Base-by-base conservation (phyloP, 176 grass and related monocot species). In the Triticum monococcum region DNA sequence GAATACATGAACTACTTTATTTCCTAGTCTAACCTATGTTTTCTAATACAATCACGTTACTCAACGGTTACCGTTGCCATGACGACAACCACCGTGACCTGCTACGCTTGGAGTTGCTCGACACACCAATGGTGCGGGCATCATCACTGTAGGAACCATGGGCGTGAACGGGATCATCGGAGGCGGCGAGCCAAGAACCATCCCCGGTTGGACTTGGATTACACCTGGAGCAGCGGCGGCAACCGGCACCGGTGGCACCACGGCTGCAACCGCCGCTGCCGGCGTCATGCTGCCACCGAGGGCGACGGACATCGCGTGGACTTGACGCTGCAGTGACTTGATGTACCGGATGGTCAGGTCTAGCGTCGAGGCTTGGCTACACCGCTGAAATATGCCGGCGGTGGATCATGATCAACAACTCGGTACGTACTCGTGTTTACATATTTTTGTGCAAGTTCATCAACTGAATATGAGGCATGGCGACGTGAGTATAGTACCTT, bases 271-370 rank as follows among this genome's bases (percentile, higher is more conserved):
- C 12, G 13, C 25, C 25, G 23, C 22, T 2, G n/a, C 7, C 2
- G 11, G 31, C 32, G 7, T 46, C 38, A 17, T 74, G 43, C 43
- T 20, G 45, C 23, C 4, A 2, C 8, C 12, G 0, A 52, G 0
- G 25, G 64, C 8, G 0, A 70, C 30, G 30, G 45, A 57, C 80
- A 83, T 40, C 0, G 14, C 13, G 2, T 83, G 32, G 6, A 83
- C 18, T 14, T 83, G 79, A 30, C 57, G 67, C 67, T 83, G 81
- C 50, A 72, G 48, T 23, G n/a, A 83, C 14, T 60, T 72, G 31
- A 72, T 2, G 50, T 83, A 83, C 48, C 20, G 13, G 67, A 83
- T 83, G 9, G 46, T 72, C 4, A 72, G 31, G 13, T 83, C 81
- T 8, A 83, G 67, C 32, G 48, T 72, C 22, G n/a, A 72, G 1